Evolutionary conservation across 2,329 filamentous ascomycete genomes (phyloP).

Genomic region (Ophiostoma pallidulum): DNA sequence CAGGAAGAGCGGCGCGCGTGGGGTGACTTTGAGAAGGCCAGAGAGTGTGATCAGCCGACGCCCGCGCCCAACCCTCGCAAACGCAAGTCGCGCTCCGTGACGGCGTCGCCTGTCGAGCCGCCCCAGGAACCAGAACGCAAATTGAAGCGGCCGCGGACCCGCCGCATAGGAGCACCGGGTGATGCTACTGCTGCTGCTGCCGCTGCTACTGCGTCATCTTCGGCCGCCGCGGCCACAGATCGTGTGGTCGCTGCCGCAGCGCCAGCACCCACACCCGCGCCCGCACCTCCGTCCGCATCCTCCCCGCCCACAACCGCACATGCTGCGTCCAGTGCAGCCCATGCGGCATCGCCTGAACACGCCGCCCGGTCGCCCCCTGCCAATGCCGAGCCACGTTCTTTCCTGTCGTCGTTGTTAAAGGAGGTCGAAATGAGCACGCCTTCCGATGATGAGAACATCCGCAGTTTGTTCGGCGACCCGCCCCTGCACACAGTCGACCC

Average conservation of each 20-base stretch:
- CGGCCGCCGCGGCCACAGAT: too few species aligned
- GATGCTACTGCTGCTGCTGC: constrained; percentile 36
- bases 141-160: constrained; percentile 77
- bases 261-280: not conserved
- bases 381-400: constrained; percentile 54
- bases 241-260: constrained; percentile 27
- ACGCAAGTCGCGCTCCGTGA: constrained; percentile 61
- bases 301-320: not conserved
- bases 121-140: constrained; percentile 67
- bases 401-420: constrained; percentile 76
- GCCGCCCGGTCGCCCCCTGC: not conserved
- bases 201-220: too few species aligned
- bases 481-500: constrained; percentile 21
- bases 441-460: constrained; percentile 47
- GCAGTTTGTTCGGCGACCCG: constrained; percentile 28
- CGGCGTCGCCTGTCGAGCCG: constrained; percentile 60
- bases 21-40: constrained; percentile 81
- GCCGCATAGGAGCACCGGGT: constrained; percentile 46
- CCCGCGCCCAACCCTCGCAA: constrained; percentile 51
- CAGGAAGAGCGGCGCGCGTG: constrained; percentile 76
- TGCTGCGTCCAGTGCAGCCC: not conserved
- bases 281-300: not conserved
- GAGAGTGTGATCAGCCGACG: constrained; percentile 49
- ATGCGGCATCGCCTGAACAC: not conserved
- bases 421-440: constrained; percentile 66